Conservation (phyloP, 148 eudicot genomes). For the Fagopyrum homotropicum region DNA sequence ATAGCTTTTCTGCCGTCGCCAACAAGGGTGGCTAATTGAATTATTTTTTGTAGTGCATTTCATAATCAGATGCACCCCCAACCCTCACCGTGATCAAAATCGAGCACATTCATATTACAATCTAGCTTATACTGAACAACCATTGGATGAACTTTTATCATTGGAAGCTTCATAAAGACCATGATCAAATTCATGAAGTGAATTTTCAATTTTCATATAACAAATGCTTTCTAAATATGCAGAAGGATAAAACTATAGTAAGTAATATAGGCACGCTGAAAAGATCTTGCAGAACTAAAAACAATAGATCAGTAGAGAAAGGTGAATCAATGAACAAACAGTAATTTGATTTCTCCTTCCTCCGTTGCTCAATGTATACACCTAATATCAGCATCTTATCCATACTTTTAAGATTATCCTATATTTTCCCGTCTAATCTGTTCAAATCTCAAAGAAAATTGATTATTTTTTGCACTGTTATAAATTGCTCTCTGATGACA, state of each 20-base stretch:
- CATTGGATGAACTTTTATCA: background rate
- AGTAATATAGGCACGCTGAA: background rate
- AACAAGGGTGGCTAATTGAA: no score
- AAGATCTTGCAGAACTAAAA: background rate
- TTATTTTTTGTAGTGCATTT: no score
- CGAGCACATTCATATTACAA: background rate
- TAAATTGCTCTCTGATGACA: no score
- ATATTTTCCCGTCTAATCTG: no score
- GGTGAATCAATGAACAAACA: conserved; percentile 31
- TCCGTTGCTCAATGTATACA: conserved; percentile 37
- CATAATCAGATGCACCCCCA: no score
- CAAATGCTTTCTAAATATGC: background rate
- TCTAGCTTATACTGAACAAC: background rate
- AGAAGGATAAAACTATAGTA: background rate
- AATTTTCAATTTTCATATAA: background rate
- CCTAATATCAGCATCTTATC: conserved; percentile 14
- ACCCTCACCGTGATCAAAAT: background rate
- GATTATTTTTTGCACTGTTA: no score
- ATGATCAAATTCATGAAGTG: background rate
- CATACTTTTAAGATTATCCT: no score
- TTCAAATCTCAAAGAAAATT: no score
- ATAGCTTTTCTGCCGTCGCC: no score
- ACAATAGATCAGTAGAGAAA: background rate
- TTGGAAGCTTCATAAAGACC: background rate
- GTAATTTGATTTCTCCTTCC: conserved; percentile 52